These are phyloP conservation scores for Russula brevipes DNA, from an alignment of 768 basidiomycete genomes.

Conservation along the genomic window DNA sequence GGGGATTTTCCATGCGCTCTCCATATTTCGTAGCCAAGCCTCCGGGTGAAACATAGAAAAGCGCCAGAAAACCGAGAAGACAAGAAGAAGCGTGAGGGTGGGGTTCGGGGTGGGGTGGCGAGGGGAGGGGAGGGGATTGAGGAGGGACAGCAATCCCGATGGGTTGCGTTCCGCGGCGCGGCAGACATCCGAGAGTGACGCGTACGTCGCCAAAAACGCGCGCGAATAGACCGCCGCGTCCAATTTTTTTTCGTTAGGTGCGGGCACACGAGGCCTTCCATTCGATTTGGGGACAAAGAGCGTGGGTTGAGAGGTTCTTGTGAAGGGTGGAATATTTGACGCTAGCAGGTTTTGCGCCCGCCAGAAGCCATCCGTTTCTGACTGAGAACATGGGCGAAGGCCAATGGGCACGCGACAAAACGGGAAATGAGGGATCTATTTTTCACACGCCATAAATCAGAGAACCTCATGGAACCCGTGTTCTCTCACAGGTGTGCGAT, in stretches of 20 bases:
- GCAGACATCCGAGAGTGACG: slow-evolving; percentile 3
- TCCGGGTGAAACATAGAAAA: slow-evolving; percentile 17
- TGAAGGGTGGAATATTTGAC: slow-evolving; percentile 8
- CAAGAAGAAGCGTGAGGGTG: no score
- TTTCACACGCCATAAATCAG: slow-evolving; percentile 15
- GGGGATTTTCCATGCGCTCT: not conserved
- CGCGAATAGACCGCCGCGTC: not conserved
- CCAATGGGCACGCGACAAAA: slow-evolving; percentile 13
- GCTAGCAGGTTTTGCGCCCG: slow-evolving; percentile 7
- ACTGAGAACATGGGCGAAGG: not conserved
- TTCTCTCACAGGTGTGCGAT: no score
- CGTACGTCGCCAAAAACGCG: not conserved
- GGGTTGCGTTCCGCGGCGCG: not conserved
- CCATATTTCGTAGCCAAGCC: slow-evolving; percentile 14
- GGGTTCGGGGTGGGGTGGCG: no score
- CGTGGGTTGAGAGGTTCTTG: slow-evolving; percentile 21
- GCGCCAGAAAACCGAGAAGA: not conserved
- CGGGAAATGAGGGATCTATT: not conserved
- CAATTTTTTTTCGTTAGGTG: not conserved
- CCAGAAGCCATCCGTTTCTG: slow-evolving; percentile 12
- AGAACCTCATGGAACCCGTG: slow-evolving; percentile 8
- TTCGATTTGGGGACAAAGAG: slow-evolving; percentile 25
- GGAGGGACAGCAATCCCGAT: not conserved
- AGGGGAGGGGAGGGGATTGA: no score
- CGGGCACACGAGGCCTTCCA: slow-evolving; percentile 13